These are phyloP conservation scores for Silene latifolia DNA, from an alignment of 148 eudicot genomes.

Conservation along the genomic window DNA sequence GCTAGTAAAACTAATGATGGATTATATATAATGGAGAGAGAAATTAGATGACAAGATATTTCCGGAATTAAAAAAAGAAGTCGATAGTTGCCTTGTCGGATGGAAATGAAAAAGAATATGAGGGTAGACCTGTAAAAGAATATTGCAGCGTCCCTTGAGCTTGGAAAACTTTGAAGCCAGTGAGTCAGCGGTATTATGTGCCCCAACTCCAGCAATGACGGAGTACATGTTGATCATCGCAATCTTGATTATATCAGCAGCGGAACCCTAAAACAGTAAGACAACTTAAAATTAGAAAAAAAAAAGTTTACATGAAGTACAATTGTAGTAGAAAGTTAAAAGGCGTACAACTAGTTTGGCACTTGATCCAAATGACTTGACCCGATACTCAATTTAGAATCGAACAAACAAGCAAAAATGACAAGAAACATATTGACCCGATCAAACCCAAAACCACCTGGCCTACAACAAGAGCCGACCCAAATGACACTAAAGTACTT, in stretches of 20 bases:
- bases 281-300: neutral
- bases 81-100: neutral
- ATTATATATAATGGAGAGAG: neutral
- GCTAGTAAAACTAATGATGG: no score
- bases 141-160: conserved; percentile 81
- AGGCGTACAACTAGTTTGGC: neutral
- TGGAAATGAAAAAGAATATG: neutral
- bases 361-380: no score
- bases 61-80: neutral
- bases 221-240: conserved; percentile 84
- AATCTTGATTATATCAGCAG: conserved; percentile 93
- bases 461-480: no score
- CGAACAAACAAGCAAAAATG: no score
- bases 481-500: no score
- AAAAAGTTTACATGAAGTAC: neutral
- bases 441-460: no score
- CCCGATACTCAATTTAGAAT: no score
- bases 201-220: conserved; percentile 45
- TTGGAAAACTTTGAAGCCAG: conserved; percentile 41
- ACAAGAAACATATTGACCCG: no score
- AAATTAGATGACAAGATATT: neutral
- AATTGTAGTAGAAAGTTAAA: neutral
- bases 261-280: conserved; percentile 67
- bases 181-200: conserved; percentile 29
- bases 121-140: conserved; percentile 73